Base-by-base conservation (phyloP, 2,329 filamentous ascomycete species). In the Plectosphaerella cucumerina region DNA sequence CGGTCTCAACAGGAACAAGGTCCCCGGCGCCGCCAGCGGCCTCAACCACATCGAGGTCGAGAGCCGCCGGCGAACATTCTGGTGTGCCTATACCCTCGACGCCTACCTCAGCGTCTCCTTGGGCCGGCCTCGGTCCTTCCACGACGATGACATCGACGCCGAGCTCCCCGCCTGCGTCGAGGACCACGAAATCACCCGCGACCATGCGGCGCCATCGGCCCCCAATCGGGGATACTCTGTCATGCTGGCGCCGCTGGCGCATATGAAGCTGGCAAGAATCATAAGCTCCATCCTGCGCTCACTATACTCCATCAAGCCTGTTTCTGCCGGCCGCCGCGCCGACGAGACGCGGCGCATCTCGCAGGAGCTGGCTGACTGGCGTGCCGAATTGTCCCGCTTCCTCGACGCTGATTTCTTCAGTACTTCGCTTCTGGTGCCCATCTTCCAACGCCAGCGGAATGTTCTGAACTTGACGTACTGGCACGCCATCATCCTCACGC, bases 81-180 rank as follows among this genome's bases (percentile, higher is more conserved):
- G 84, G 84, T 81, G 78, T 31, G 78, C 80, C 0, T 87, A 86
- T 58, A 80, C 75, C 14, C 65, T 87, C 4, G 82, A 87, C 59
- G 82, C 80, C 47, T 86, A 87, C 53, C 70, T 87, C 12, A 82
- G 82, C 50, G 78, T 80, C 18, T 78, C 82, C 47, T 72, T 86
- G 10, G 84, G 84, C 2, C 70, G 83, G 17, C 84, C 84, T 1
- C 66, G 78, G 15, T 74, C 82, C 2, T 80, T 86, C 46, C 83
- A 83, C 52, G 81, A 86, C 45, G 82, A 85, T 43, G 82, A 85
- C 50, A 84, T 86, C 47, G 82, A 86, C 53, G 80, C 85, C 55
- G 76, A 81, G 15, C 65, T 83, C 14, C 83, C 83, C 0, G 67
- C 70, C 8, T 65, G 69, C 20, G 70, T 82, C 6, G 80, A 83